Percentiles rank a stretch among this genome's conserved stretches.
phyloP scores from a whole-genome alignment of 257 asterid species.

The Eucommia ulmoides region DNA sequence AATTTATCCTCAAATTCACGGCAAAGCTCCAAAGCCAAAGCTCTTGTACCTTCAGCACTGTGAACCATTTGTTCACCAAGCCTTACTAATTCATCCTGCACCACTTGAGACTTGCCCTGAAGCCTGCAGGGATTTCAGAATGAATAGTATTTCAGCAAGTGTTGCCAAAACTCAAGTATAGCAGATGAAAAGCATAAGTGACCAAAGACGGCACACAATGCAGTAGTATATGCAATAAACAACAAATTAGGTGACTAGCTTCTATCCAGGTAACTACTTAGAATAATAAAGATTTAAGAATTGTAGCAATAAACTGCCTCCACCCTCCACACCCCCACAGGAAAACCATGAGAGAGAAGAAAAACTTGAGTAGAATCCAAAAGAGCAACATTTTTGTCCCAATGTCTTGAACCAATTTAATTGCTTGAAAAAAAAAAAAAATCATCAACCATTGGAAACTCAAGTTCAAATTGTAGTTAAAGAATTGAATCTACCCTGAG shows the following conservation, averaged over 20 bases:
- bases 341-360: not conserved
- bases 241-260: not conserved
- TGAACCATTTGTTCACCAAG: conserved; percentile 94
- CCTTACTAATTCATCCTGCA: conserved; percentile 84
- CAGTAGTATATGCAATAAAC: conserved; percentile 9
- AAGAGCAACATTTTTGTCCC: too few species aligned
- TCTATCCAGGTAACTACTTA: not conserved
- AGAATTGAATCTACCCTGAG: conserved; percentile 46
- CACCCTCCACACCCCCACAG: not conserved
- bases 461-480: conserved; percentile 9
- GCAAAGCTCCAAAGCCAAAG: conserved; percentile 96
- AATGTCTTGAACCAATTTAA: too few species aligned
- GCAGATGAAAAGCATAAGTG: not conserved
- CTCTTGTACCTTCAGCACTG: conserved; percentile 89
- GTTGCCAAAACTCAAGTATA: not conserved
- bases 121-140: conserved; percentile 42
- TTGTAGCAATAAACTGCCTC: not conserved
- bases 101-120: conserved; percentile 91
- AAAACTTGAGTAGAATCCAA: too few species aligned
- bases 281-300: not conserved
- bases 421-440: too few species aligned
- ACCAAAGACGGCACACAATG: not conserved
- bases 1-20: conserved; percentile 99
- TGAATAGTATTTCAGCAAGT: not conserved
- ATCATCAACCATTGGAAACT: too few species aligned